A percentile compares a stretch with the other conserved stretches of the same genome.
Evolutionary conservation across 345 rosid genomes (phyloP).

Genomic region (Camelina neglecta): DNA sequence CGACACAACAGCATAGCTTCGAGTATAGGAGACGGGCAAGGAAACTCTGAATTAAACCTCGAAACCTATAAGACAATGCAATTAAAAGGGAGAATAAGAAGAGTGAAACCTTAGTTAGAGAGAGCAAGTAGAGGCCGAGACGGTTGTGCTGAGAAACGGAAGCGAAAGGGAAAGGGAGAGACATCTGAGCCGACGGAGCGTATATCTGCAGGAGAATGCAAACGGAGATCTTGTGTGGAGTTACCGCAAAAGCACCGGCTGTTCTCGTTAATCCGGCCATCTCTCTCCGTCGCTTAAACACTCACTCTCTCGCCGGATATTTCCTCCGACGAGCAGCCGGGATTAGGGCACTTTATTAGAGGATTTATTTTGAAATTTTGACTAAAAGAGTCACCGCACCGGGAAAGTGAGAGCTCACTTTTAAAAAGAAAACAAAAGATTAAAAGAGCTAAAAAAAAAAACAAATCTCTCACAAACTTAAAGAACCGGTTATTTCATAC

Average conservation of each 20-base stretch:
- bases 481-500: slow-evolving; percentile 25
- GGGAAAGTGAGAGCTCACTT: slow-evolving; percentile 41
- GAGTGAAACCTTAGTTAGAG: slow-evolving; percentile 74
- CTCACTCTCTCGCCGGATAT: slow-evolving; percentile 27
- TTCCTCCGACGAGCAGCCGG: slow-evolving; percentile 31
- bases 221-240: slow-evolving; percentile 91
- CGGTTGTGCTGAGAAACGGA: slow-evolving; percentile 92
- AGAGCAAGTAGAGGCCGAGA: slow-evolving; percentile 74
- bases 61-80: neutral
- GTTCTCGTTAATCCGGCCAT: slow-evolving; percentile 60
- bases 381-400: slow-evolving; percentile 26
- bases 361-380: slow-evolving; percentile 20
- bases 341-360: slow-evolving; percentile 38
- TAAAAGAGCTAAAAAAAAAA: neutral
- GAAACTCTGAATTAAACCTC: slow-evolving; percentile 3
- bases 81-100: neutral
- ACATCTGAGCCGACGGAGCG: slow-evolving; percentile 69
- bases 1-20: too few relatives aligned
- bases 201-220: slow-evolving; percentile 81
- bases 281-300: slow-evolving; percentile 9
- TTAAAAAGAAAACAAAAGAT: slow-evolving; percentile 3
- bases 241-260: slow-evolving; percentile 58
- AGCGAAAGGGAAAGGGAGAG: slow-evolving; percentile 73
- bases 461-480: slow-evolving; percentile 1
- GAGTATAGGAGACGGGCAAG: neutral